Conservation (phyloP, 306 rosid species). For the Cucumis hystrix region DNA sequence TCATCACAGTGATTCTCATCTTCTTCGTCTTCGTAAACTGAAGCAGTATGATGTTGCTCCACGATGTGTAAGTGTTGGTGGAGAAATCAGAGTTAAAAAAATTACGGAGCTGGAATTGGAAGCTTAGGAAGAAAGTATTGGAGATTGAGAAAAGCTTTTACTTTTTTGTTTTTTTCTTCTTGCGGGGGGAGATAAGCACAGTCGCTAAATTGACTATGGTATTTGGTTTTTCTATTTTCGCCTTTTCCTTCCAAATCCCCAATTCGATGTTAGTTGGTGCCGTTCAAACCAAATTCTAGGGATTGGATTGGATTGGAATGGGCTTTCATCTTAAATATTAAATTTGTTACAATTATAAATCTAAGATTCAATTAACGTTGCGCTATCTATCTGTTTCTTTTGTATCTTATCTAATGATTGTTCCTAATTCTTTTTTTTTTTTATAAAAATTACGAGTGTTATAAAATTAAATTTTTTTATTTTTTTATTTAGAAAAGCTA, state of each 20-base stretch:
- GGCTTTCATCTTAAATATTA: too few relatives aligned
- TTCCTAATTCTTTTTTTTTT: too few relatives aligned
- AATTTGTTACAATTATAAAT: too few relatives aligned
- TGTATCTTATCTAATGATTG: too few relatives aligned
- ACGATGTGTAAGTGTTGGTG: background rate
- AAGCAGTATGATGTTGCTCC: background rate
- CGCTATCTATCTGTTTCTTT: too few relatives aligned
- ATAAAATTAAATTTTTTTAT: too few relatives aligned
- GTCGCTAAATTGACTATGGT: background rate
- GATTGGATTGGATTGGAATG: background rate
- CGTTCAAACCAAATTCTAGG: background rate
- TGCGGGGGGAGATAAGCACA: background rate
- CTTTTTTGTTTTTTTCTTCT: background rate
- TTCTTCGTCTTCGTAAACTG: slow-evolving; percentile 7
- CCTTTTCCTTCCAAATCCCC: background rate
- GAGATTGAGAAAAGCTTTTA: background rate
- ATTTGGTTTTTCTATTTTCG: background rate
- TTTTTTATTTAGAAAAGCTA: too few relatives aligned
- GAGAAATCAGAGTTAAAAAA: background rate
- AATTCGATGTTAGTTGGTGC: background rate
- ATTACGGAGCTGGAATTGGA: background rate
- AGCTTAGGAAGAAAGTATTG: background rate
- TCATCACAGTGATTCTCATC: slow-evolving; percentile 95
- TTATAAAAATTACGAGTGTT: too few relatives aligned
- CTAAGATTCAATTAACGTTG: too few relatives aligned